Conservation (phyloP, 148 eudicot genomes). For the Rheum nobile region DNA sequence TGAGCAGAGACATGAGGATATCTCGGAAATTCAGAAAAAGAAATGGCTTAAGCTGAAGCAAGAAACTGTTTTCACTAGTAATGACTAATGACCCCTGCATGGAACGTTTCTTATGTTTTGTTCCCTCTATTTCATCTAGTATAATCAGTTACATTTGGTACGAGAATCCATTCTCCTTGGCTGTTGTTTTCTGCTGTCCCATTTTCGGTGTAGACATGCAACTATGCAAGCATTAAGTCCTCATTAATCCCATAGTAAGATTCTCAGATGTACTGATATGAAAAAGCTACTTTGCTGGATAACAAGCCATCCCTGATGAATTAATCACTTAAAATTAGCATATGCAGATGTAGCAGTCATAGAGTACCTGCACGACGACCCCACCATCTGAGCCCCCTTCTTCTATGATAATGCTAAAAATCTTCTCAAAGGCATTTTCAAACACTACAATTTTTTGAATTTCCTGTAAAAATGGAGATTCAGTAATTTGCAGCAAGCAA, state of each 20-base stretch:
- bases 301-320: not conserved
- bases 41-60: not conserved
- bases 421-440: constrained; percentile 98
- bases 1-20: not conserved
- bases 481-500: not conserved
- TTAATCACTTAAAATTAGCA: not conserved
- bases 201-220: not conserved
- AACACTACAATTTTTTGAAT: constrained; percentile 98
- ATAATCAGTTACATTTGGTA: not conserved
- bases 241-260: not conserved
- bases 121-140: too few species aligned
- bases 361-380: constrained; percentile 89
- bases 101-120: too few species aligned
- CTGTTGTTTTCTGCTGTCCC: not conserved
- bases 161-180: not conserved
- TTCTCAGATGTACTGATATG: not conserved
- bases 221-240: not conserved
- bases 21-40: not conserved
- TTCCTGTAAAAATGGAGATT: constrained; percentile 37
- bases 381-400: constrained; percentile 99
- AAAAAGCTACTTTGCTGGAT: not conserved
- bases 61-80: too few species aligned
- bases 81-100: too few species aligned
- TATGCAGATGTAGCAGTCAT: not conserved
- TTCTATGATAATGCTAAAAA: constrained; percentile 83